Conservation (phyloP, 2,329 filamentous ascomycete genomes). For the Alternaria angustiovoidea region DNA sequence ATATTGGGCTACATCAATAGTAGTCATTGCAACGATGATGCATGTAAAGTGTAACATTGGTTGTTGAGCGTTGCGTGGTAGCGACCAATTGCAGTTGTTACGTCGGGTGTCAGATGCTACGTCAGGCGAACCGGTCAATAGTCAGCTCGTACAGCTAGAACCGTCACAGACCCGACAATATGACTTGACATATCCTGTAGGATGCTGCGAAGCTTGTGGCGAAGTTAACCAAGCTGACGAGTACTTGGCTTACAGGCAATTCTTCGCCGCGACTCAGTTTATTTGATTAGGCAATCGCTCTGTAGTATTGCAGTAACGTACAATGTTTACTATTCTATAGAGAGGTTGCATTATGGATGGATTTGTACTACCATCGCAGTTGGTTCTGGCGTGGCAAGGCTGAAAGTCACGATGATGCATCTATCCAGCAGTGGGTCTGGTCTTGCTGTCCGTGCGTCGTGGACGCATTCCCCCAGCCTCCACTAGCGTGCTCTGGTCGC, state of each 20-base stretch:
- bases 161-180: not conserved
- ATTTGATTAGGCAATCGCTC: not conserved
- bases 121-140: not conserved
- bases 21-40: slow-evolving; percentile 5
- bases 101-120: not conserved
- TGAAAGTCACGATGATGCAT: not conserved
- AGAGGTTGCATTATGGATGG: not conserved
- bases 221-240: not conserved
- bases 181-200: not conserved
- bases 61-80: not conserved
- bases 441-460: slow-evolving; percentile 23
- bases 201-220: not conserved
- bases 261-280: not conserved
- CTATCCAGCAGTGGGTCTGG: slow-evolving; percentile 1
- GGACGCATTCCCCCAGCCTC: slow-evolving; percentile 16
- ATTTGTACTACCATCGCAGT: not conserved
- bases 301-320: not conserved
- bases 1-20: not conserved
- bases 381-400: not conserved
- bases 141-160: not conserved
- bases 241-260: not conserved
- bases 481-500: slow-evolving; percentile 21
- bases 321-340: not conserved
- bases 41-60: not conserved
- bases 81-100: not conserved